Evolutionary conservation across 2,329 filamentous ascomycete genomes (phyloP), one percentile per base, ranked within the genome.

Genomic region (Pseudocercospora eumusae): DNA sequence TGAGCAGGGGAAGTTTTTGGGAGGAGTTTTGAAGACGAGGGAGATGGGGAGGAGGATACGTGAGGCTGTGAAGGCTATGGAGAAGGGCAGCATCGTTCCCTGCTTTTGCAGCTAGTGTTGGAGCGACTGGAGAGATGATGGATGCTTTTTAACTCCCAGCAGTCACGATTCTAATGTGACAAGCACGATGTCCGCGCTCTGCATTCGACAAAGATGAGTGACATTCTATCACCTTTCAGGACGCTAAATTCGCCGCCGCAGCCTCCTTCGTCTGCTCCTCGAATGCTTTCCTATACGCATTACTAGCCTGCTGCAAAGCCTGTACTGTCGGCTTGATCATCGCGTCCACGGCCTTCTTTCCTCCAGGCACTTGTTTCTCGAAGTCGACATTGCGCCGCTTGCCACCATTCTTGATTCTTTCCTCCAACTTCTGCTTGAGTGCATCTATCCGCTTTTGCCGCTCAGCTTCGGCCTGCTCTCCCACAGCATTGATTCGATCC

Each of bases 401-500:
- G 6, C 88, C 87, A 0, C 92, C 95, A 64, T 83, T 83, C 70
- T 90, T 82, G 68, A 87, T 89, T 61, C 90, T 81, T 60, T 88
- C 85, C 57, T 88, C 83, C 15, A 91, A 88, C 69, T 92, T 87
- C 66, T 84, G 83, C 76, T 88, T 91, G 63, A 87, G 80, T 56
- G 81, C 82, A 45, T 86, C 84, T 15, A 96, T 84, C 57, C 86
- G 81, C n/a, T 83, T 81, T 56, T 87, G 81, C 28, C 91, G 84
- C 64, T 91, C 89, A 59, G 80, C 81, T 71, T 97, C 93, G 0
- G 95, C 95, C 69, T 91, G 88, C 13, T 86, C 83, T 0, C 89
- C 90, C 1, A 97, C 90, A 15, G 88, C 87, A 61, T 89, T 85
- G 75, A 98, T 93, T 25, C 95, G 86, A 63, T 89, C 85, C 60